Percentiles rank a stretch among this genome's conserved stretches.
These are phyloP conservation scores for Penicillium capsulatum DNA, from an alignment of 2,329 filamentous ascomycete species.

Conservation along the genomic window DNA sequence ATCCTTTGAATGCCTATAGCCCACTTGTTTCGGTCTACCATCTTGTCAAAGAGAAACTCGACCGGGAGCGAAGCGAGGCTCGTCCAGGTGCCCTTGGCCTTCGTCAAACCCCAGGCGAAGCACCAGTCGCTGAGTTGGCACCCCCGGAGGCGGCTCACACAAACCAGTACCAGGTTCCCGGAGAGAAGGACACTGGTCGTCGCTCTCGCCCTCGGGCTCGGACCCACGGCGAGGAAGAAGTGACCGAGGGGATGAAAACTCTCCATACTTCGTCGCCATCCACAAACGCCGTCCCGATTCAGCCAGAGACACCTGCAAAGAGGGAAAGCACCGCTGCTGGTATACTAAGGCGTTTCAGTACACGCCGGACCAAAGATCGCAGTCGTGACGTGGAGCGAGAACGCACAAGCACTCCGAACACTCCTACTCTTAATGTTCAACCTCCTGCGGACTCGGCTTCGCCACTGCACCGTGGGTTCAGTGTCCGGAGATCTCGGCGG, in stretches of 20 bases:
- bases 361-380: constrained; percentile 65
- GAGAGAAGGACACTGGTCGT: constrained; percentile 80
- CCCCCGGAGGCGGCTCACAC: constrained; percentile 85
- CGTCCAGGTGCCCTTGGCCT: constrained; percentile 59
- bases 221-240: constrained; percentile 92
- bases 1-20: constrained; percentile 89
- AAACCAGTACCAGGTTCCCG: constrained; percentile 85
- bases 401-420: constrained; percentile 60
- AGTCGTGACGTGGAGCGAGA: constrained; percentile 39
- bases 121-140: constrained; percentile 68
- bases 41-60: constrained; percentile 89
- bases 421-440: constrained; percentile 76
- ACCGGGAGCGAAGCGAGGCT: constrained; percentile 62
- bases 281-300: constrained; percentile 49
- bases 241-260: constrained; percentile 67
- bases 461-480: constrained; percentile 79
- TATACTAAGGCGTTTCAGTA: constrained; percentile 84
- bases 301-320: constrained; percentile 60
- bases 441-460: constrained; percentile 63
- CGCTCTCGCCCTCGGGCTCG: constrained; percentile 78
- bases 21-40: constrained; percentile 93
- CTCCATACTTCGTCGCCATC: constrained; percentile 53
- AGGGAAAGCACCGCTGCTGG: constrained; percentile 86
- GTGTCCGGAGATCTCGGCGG: constrained; percentile 63
- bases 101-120: constrained; percentile 54